Evolutionary conservation across 495 filamentous ascomycete genomes (phyloP), one percentile per base, ranked within the genome.

Genomic region (Hypoxylon lienhwacheense): DNA sequence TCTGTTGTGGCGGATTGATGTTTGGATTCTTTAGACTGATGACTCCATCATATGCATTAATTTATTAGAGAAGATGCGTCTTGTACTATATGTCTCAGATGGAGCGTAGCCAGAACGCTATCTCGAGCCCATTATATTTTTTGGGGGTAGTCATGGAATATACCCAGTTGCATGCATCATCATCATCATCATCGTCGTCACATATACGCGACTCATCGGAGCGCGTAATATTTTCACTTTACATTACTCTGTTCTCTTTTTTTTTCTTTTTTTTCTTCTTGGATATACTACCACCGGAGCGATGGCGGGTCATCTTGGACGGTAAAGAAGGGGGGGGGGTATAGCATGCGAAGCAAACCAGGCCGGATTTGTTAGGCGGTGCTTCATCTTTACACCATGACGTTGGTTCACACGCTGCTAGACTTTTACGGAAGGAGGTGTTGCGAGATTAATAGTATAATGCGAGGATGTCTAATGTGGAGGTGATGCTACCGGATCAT

Each of bases 11-110:
- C 32, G 47, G 42, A 55, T 28, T 32, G 43, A 52, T 48, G 32
- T 26, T 52, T 20, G 59, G 49, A 46, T 54, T 32, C 49, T 57
- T 59, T 63, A 63, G 59, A 63, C 44, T 62, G 39, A 61, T 52
- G 47, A 53, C 40, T 43, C 53, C 42, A 52, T 24, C n/a, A n/a
- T n/a, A n/a, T n/a, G n/a, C n/a, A n/a, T n/a, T n/a, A n/a, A 57
- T 58, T 53, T 47, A 52, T 29, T 57, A 54, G 43, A 58, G 40
- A 42, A 53, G 53, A 50, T 50, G 59, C 20, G 54, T 32, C 47
- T 35, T 63, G 59, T 63, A 63, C 31, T 61, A 61, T 48, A 31
- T 55, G 44, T 34, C 48, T 14, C 26, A 37, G 8, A 10, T 34
- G 11, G 41, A 37, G 52, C 58, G 36, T 43, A 47, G 34, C 26